A percentile compares a stretch with the other conserved stretches of the same genome.
Conservation (phyloP, 208 protist genomes). For the Porcisia deanei region DNA sequence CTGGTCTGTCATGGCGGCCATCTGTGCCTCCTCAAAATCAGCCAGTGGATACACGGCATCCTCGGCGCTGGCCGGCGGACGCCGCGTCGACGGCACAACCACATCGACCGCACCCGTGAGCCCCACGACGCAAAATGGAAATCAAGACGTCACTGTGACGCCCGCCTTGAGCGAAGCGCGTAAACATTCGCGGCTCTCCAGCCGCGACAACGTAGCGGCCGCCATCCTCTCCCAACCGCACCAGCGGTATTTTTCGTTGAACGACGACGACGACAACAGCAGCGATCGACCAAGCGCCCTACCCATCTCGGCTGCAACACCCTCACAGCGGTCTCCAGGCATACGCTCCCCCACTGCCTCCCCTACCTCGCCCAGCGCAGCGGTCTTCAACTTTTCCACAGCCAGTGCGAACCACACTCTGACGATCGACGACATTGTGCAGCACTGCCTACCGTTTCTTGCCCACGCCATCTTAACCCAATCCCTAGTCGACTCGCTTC, state of each 20-base stretch:
- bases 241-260: not conserved
- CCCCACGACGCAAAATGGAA: not conserved
- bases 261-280: not conserved
- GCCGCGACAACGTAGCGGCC: slow-evolving; percentile 6
- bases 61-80: not conserved
- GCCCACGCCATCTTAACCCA: slow-evolving; percentile 60
- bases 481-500: slow-evolving; percentile 61
- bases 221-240: not conserved
- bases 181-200: not conserved
- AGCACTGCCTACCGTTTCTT: slow-evolving; percentile 72
- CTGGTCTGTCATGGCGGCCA: slow-evolving; percentile 85
- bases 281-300: not conserved
- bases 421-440: slow-evolving; percentile 67
- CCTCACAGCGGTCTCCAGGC: slow-evolving; percentile 11
- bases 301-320: not conserved
- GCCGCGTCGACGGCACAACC: not conserved
- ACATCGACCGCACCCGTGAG: slow-evolving; percentile 1
- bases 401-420: slow-evolving; percentile 16
- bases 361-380: slow-evolving; percentile 15
- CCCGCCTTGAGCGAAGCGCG: not conserved
- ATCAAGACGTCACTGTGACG: not conserved
- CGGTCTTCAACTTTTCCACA: slow-evolving; percentile 20
- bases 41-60: slow-evolving; percentile 6
- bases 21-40: slow-evolving; percentile 44
- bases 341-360: slow-evolving; percentile 4